Evolutionary conservation across 2,329 filamentous ascomycete genomes (phyloP), one percentile per base, ranked within the genome.

Genomic region (Colletotrichum kahawae): DNA sequence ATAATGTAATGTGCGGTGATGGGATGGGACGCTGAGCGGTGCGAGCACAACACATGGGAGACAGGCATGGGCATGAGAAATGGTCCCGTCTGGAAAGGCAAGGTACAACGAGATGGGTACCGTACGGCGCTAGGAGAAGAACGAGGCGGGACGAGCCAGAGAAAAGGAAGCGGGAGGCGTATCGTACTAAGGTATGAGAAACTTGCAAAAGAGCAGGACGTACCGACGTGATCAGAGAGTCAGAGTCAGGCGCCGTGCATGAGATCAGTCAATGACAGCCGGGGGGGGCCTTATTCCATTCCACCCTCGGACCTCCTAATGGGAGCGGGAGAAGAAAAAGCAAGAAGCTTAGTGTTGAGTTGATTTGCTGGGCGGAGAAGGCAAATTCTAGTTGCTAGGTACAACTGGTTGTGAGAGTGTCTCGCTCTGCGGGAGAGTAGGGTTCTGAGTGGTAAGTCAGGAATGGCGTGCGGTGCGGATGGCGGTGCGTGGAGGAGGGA

Each of bases 11-110:
- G 57, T 65, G 70, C 62, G 71, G 66, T 74, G 72, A 74, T 70
- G 67, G 60, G 67, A 51, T 66, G 63, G 71, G 69, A 72, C 69
- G 60, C 72, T 33, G 72, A 57, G 72, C 72, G 72, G 72, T 68
- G 72, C 72, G 72, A 75, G 72, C 72, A 75, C 72, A 43, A 73
- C 71, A 76, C 57, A 74, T 67, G 69, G 69, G 59, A 57, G 72
- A 75, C 72, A 59, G 69, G 72, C 72, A 75, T 75, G 62, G 72
- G 69, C 72, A 75, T 72, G 38, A 72, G 69, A 75, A 62, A 75
- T 75, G 70, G 63, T 67, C 27, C 63, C 67, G 54, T 69, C 56
- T 48, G 13, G 56, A 70, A 63, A 38, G 67, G 59, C 67, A 56
- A 64, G 67, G 38, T 56, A 56, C 43, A 21, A 56, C 29, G 29